A percentile compares a stretch with the other conserved stretches of the same genome.
These are phyloP conservation scores for Chaetomidium leptoderma DNA, from an alignment of 495 filamentous ascomycete species.

Conservation along the genomic window DNA sequence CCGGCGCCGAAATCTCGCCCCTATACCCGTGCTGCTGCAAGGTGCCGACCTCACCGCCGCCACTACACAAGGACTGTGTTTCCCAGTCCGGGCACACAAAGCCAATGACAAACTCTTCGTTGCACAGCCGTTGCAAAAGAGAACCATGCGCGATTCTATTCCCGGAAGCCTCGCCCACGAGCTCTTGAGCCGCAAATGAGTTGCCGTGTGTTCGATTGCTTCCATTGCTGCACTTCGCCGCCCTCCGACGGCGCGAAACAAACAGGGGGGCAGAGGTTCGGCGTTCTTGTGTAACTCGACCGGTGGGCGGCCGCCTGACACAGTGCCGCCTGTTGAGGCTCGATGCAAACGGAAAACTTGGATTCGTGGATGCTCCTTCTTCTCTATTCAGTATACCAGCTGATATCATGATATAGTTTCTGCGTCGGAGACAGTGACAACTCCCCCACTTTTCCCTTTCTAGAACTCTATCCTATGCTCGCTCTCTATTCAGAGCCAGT, in stretches of 20 bases:
- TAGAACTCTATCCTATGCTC: no score
- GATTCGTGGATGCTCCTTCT: no score
- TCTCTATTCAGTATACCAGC: no score
- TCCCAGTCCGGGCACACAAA: background rate
- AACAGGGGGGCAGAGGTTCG: background rate
- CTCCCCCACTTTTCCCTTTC: no score
- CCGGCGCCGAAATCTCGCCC: background rate
- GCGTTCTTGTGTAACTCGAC: background rate
- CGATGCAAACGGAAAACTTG: background rate
- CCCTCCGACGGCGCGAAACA: background rate
- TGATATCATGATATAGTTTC: background rate
- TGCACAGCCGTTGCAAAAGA: background rate
- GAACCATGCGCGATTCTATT: background rate
- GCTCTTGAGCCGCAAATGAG: background rate
- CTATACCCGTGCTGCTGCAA: background rate
- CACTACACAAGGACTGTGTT: background rate
- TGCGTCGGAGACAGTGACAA: no score
- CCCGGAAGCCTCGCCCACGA: background rate
- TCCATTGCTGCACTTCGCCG: background rate
- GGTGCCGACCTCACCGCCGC: background rate
- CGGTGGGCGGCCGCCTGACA: background rate
- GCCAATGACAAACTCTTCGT: slow-evolving; percentile 5
- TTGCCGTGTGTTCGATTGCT: background rate
- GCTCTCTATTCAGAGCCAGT: no score
- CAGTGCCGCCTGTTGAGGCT: background rate